Base-by-base conservation (phyloP, 768 basidiomycete genomes). In the Leccinum subgranulosum region DNA sequence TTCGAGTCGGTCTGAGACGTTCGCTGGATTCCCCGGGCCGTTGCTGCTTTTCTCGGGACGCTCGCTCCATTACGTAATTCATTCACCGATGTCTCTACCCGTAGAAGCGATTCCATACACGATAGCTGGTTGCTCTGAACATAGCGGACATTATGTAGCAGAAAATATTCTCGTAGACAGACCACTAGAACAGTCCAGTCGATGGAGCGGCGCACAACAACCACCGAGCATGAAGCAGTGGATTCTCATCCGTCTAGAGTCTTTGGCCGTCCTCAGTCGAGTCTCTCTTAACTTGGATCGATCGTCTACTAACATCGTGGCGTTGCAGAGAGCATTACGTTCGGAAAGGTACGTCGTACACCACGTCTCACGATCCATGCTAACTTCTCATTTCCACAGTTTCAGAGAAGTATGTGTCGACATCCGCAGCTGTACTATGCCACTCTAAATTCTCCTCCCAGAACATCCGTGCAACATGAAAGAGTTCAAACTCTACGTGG, bases 391-490 rank as follows among this genome's bases (percentile, higher is more conserved):
- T 39, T 4, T 29, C 25, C 53, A 23, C 55, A 68, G 65, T 66
- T 66, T 55, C 64, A 72, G 48, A 62, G 61, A 60, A 72, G 72
- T 73, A 60, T 39, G 59, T 39, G 72, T 57, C 17, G 15, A 14
- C 21, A 7, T 9, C 15, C 8, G 19, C 23, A 23, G 33, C 12
- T 21, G 10, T 29, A 23, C 23, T 23, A 4, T 49, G 28, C 36
- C 17, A 17, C 36, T 39, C 36, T 39, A 7, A 39, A 4, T n/a
- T 1, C 45, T 27, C 15, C 4, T 12, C 4, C n/a, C 58, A 92
- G 90, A 81, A 19, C 90, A 92, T 71, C 88, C 89, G 31, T 92
- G 91, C 66, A 91, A 91, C 64, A 85, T 89, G 85, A 90, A 89
- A 66, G 88, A 91, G 55, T 88, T 92, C 76, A 86, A 85, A 68